phyloP scores from a whole-genome alignment of 192 early-diverging fungal genomes.

The Coemansia furcata region DNA sequence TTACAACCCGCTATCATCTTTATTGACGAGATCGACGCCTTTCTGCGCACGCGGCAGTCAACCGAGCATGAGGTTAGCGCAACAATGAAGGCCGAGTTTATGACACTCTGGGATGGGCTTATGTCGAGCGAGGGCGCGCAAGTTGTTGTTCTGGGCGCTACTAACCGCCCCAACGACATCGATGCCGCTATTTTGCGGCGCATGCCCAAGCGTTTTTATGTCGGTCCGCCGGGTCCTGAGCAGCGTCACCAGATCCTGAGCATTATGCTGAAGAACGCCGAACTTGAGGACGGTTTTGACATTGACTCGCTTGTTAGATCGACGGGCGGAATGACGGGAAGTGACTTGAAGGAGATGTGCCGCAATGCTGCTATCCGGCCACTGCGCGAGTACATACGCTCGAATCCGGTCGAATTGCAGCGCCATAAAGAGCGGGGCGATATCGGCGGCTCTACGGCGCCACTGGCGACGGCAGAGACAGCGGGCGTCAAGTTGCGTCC shows the following conservation, averaged over 20 bases:
- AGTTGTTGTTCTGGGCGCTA: conserved; percentile 86
- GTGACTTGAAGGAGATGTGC: conserved; percentile 97
- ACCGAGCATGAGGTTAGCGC: conserved; percentile 95
- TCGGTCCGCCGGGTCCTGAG: conserved; percentile 76
- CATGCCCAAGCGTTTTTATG: conserved; percentile 95
- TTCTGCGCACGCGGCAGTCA: conserved; percentile 83
- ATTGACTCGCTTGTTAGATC: conserved; percentile 61
- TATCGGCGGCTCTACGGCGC: not conserved
- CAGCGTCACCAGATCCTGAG: conserved; percentile 85
- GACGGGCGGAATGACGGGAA: conserved; percentile 85
- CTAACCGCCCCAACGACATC: conserved; percentile 97
- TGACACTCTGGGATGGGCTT: conserved; percentile 98
- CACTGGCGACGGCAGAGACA: not conserved
- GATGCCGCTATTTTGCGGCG: conserved; percentile 94
- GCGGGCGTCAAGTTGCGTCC: conserved; percentile 27
- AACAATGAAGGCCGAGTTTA: conserved; percentile 99
- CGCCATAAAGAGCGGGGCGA: conserved; percentile 14
- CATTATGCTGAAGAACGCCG: conserved; percentile 69
- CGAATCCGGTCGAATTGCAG: conserved; percentile 41
- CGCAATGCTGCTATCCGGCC: conserved; percentile 96
- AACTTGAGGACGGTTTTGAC: conserved; percentile 70
- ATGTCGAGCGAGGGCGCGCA: conserved; percentile 49
- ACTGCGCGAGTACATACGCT: conserved; percentile 78
- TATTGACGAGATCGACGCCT: conserved; percentile 99
- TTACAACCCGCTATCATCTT: conserved; percentile 96